A percentile compares a stretch with the other conserved stretches of the same genome.
Evolutionary conservation across 2,329 filamentous ascomycete genomes (phyloP).

Genomic region (Zopfia rhizophila): DNA sequence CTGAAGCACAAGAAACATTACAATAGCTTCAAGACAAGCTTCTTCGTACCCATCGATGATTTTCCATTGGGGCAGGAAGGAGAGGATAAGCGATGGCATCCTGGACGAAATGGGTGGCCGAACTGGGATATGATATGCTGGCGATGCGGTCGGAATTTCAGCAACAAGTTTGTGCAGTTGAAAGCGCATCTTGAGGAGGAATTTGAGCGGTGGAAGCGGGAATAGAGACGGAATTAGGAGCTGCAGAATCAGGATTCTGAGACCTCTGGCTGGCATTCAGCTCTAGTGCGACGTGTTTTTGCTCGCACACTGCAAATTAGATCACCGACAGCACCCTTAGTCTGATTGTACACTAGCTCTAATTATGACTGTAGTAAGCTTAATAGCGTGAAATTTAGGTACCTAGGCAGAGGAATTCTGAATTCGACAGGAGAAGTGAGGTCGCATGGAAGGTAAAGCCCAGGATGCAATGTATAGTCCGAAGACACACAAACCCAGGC

Average conservation of each 20-base stretch:
- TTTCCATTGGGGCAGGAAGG: conserved; percentile 79
- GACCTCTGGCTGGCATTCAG: too few species aligned
- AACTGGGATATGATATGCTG: conserved; percentile 79
- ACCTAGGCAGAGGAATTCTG: too few species aligned
- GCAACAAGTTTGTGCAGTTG: conserved; percentile 76
- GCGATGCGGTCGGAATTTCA: conserved; percentile 81
- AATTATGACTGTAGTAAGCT: too few species aligned
- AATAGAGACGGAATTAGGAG: conserved; percentile 51
- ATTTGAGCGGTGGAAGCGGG: conserved; percentile 77
- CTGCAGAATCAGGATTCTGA: too few species aligned
- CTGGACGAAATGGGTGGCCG: conserved; percentile 68
- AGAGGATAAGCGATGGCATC: conserved; percentile 71
- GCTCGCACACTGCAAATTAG: not conserved
- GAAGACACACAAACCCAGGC: too few species aligned
- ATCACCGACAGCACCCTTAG: too few species aligned
- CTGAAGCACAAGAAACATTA: conserved; percentile 89
- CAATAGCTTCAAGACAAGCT: conserved; percentile 87
- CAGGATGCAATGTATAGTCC: too few species aligned
- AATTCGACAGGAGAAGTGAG: conserved; percentile 38
- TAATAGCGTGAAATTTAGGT: too few species aligned
- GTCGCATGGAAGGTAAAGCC: too few species aligned
- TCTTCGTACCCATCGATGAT: conserved; percentile 80
- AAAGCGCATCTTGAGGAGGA: conserved; percentile 81
- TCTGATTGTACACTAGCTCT: not conserved
- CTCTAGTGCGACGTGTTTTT: not conserved